These are phyloP conservation scores for Exophiala oligosperma DNA, from an alignment of 2,329 filamentous ascomycete species.

Conservation along the genomic window DNA sequence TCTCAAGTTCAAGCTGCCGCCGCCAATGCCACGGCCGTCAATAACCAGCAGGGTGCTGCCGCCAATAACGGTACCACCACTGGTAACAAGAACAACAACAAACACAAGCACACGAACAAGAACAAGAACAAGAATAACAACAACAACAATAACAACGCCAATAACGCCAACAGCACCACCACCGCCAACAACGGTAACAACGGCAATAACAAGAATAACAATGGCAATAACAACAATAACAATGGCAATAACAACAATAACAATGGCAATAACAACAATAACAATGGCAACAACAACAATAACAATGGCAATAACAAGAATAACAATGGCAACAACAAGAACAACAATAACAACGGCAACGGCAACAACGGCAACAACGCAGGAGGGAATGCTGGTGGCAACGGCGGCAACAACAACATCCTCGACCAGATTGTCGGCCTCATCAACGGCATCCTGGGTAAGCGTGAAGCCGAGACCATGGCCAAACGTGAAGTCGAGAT, in stretches of 20 bases:
- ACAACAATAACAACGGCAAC: constrained; percentile 1
- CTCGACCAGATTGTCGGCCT: constrained; percentile 6
- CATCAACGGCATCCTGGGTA: constrained; percentile 5
- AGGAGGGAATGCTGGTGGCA: neutral
- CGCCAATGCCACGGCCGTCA: neutral
- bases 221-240: no score
- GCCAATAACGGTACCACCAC: neutral
- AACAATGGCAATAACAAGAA: constrained; percentile 2
- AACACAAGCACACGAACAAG: neutral
- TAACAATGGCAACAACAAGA: neutral
- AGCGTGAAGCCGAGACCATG: neutral
- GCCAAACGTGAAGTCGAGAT: constrained; percentile 1
- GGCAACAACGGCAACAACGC: neutral
- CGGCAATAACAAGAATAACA: neutral
- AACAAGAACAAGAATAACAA: neutral
- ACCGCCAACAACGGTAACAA: neutral
- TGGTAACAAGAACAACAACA: constrained; percentile 2
- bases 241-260: neutral
- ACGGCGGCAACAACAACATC: neutral
- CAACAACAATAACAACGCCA: neutral
- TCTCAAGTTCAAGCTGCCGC: constrained; percentile 7
- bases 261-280: no score
- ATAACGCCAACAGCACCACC: constrained; percentile 1
- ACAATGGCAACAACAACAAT: neutral
- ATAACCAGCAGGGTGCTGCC: constrained; percentile 1